Evolutionary conservation across 177 flowering plant species (phyloP).

Genomic region (Vitis hybrid): DNA sequence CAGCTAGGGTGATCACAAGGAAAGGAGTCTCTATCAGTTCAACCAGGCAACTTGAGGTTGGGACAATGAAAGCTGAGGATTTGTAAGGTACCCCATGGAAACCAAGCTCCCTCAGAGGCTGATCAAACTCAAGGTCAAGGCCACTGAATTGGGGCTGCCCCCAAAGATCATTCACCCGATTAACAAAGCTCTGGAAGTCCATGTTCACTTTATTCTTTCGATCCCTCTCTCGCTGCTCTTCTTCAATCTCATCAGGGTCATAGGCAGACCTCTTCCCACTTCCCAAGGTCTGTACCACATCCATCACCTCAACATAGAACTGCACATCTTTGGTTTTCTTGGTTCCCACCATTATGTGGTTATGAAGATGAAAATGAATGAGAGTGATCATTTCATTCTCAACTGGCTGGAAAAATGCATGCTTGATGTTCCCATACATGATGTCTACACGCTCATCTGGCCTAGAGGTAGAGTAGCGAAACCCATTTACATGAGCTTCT

Average conservation of each 20-base stretch:
- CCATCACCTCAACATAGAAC: conserved; percentile 86
- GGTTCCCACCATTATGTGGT: conserved; percentile 83
- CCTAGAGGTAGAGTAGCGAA: conserved; percentile 61
- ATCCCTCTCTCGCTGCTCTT: conserved; percentile 77
- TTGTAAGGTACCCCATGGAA: conserved; percentile 76
- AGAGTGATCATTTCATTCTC: conserved; percentile 84
- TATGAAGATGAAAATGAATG: conserved; percentile 72
- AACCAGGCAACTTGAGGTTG: conserved; percentile 59
- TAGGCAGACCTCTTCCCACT: conserved; percentile 71
- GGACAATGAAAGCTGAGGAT: conserved; percentile 56
- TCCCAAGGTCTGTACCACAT: conserved; percentile 71
- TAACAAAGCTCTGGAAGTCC: conserved; percentile 68
- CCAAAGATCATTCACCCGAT: conserved; percentile 71
- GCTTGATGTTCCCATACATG: conserved; percentile 71
- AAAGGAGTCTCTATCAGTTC: conserved; percentile 73
- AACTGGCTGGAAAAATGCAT: conserved; percentile 81
- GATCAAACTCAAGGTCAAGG: conserved; percentile 80
- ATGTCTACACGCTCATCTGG: conserved; percentile 70
- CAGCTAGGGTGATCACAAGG: conserved; percentile 63
- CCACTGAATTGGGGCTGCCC: conserved; percentile 55
- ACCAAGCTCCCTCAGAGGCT: conserved; percentile 76
- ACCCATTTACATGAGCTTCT: conserved; percentile 69
- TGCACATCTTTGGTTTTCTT: conserved; percentile 81
- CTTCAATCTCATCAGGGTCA: conserved; percentile 87
- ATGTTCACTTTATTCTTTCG: conserved; percentile 70